Evolutionary conservation across 768 basidiomycete species (phyloP), one percentile per base, ranked within the genome.

Genomic region (Phlebiopsis flavidoalba): DNA sequence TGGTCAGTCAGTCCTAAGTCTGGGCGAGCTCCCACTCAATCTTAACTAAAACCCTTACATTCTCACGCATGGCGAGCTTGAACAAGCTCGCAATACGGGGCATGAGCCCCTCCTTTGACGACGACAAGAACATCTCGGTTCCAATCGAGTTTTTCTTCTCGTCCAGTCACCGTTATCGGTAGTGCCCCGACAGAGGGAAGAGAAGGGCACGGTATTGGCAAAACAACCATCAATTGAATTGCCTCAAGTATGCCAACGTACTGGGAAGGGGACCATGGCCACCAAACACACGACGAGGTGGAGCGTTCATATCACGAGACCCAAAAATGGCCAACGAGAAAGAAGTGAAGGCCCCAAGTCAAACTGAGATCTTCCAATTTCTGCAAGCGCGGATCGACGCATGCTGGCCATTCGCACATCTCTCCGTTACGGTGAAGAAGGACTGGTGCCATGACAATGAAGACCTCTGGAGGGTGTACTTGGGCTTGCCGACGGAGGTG

Each of bases 261-360:
- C 97, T 0, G 97, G 97, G 31, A 95, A 98, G 97, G 97, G 31
- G 96, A 98, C 73, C 90, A 98, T n/a, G n/a, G 67, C 97, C 97
- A 0, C 93, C 97, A 0, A 96, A 96, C 70, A 93, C 95, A 22
- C 93, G n/a, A n/a, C n/a, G 95, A 62, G 96, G 96, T 35, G 97
- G 96, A n/a, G 97, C 97, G 0, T 99, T 98, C 74, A 77, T 99
- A n/a, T 3, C 97, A 99, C 73, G 97, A n/a, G n/a, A 99, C 74
- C 97, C 97, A 1, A 97, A 97, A 80, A 96, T 99, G 86, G 97
- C 97, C 7, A 95, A 96, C 70, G 95, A 98, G 80, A 96, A 95
- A 71, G 96, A 98, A 71, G 96, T 99, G 67, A 98, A 96, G 75
- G 97, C 97, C n/a, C 1, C 95, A 98, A 75, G 97, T 99, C 65